Evolutionary conservation across 2,329 filamentous ascomycete genomes (phyloP), one percentile per base, ranked within the genome.

Genomic region (Cladobotryum mycophilum): DNA sequence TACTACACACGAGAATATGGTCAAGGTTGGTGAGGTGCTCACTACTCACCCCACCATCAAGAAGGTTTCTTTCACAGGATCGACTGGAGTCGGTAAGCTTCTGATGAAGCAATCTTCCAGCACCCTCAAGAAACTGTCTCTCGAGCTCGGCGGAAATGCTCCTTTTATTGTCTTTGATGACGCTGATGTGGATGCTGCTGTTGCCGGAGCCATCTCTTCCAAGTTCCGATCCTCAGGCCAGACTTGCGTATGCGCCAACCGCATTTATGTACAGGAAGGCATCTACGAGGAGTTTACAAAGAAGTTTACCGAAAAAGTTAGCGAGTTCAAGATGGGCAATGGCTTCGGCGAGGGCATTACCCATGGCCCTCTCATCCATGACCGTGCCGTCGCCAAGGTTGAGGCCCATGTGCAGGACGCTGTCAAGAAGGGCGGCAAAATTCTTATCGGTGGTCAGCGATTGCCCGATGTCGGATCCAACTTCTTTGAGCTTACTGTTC

Each of bases 101-200:
- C 81, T 99, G 49, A 96, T 96, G 90, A 87, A 88, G 73, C 91
- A 96, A 70, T 85, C 86, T 11, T 82, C 90, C 0, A 79, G 81
- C 38, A 96, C 90, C 0, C 73, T 96, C 59, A 97, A 97, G 79
- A 80, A 83, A 58, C 66, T 84, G 38, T 93, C 88, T 0, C 87
- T 96, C 67, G 92, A 97, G 67, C 85, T 97, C 1, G 92, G 92
- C 49, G 93, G 92, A 44, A 97, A 97, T 67, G 88, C 92, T 0
- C 92, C 92, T 1, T 95, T 96, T 66, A 96, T 97, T 58, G 89
- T 97, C 34, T 97, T 97, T 64, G 90, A 97, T 63, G 92, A 97
- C 63, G 88, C 92, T 17, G 89, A 97, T 64, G 72, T 97, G 17
- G 91, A 96, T 53, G 73, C 76, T 4, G 93, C 93, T 2, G 89